Base-by-base conservation (phyloP, 1,139 yeast genomes). In the Arxiozyma slooffiae region DNA sequence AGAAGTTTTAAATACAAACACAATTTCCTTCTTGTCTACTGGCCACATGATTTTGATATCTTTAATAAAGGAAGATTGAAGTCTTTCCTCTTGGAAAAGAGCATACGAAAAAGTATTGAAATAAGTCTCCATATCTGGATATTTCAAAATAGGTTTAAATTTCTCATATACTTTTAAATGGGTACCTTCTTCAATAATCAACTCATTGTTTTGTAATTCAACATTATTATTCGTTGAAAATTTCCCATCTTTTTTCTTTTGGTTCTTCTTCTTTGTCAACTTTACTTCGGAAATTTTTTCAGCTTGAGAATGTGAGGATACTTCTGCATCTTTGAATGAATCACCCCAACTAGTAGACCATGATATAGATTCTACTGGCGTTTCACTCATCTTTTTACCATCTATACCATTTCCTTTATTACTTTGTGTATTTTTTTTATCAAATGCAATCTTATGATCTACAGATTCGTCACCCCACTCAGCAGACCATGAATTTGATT, bases 21-120 rank as follows among this genome's bases (percentile, higher is more conserved):
- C 72, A 54, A 66, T 74, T 51, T 75, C 77, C 48, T 73, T 71
- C 37, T 71, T 72, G 48, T 74, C 77, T 26, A 69, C 71, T 51
- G 73, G 78, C 83, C 83, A 79, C 53, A 77, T 79, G 48, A 82
- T 69, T 1, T 75, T 65, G 45, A 77, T 74, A 41, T 76, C 72
- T 2, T 74, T 68, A 46, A 80, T 72, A 42, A 79, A 71, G 38
- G 73, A 72, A 38, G 68, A 64, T 41, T 74, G 75, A 37, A 72
- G 63, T 45, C 72, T 69, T 57, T 82, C 86, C 62, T 83, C 90
- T 48, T 80, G 68, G 54, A 80, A 81, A 51, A 82, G 66, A 51
- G 81, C 81, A 63, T 76, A 77, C 53, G 84, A 75, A 71, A 81
- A 76, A 57, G 80, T 82, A 55, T 75, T 69, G 59, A 74, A 78